These are phyloP conservation scores for Rhodamnia rubescens DNA, from an alignment of 345 rosid species.

Conservation along the genomic window DNA sequence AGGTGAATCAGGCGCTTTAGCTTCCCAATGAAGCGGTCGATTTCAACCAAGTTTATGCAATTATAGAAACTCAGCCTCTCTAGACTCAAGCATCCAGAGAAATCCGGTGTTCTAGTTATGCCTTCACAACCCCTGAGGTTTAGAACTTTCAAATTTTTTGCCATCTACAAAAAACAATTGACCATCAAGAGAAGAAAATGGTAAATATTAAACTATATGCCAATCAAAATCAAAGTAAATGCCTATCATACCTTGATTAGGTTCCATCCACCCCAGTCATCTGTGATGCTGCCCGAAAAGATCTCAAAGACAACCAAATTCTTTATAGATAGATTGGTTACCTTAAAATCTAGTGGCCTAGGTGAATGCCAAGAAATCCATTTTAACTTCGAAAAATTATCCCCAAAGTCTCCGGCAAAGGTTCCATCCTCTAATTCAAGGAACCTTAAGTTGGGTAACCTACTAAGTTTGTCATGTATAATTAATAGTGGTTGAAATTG, in stretches of 20 bases:
- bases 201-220: neutral
- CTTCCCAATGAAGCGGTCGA: neutral
- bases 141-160: neutral
- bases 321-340: slow-evolving; percentile 1
- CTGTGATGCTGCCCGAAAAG: neutral
- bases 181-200: neutral
- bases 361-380: neutral
- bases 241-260: neutral
- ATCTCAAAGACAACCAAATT: slow-evolving; percentile 1
- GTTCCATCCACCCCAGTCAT: neutral
- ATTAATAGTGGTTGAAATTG: neutral
- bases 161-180: neutral
- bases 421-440: neutral
- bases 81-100: neutral
- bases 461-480: neutral
- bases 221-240: neutral
- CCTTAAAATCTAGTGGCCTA: neutral
- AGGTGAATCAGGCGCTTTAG: neutral
- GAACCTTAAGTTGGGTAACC: neutral
- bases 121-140: neutral
- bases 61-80: neutral
- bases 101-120: neutral
- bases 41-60: neutral
- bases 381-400: neutral
- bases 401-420: neutral